Percentiles rank a stretch among this genome's conserved stretches.
These are phyloP conservation scores for Tulasnella sp. DNA, from an alignment of 768 basidiomycete genomes.

Conservation along the genomic window DNA sequence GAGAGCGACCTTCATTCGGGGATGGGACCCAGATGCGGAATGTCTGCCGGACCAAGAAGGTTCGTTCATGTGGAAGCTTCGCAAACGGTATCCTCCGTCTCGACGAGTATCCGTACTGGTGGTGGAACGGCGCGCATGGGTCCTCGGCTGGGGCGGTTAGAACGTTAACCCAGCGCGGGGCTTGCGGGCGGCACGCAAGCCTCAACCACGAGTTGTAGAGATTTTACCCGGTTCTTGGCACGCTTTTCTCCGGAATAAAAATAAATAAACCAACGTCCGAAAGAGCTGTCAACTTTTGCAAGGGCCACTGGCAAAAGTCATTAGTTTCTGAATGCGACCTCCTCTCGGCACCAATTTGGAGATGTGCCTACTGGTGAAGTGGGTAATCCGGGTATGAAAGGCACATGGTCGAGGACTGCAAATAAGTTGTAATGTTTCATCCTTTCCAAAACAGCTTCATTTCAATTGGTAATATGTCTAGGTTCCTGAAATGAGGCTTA, in stretches of 20 bases:
- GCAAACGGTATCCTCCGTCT: not conserved
- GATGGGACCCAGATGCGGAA: no score
- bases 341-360: no score
- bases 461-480: not conserved
- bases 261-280: not conserved
- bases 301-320: no score
- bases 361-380: no score
- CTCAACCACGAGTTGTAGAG: not conserved
- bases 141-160: not conserved
- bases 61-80: no score
- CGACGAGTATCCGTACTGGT: no score
- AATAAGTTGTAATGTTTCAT: not conserved
- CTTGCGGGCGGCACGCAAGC: no score
- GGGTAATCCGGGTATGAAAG: not conserved
- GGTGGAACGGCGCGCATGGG: not conserved
- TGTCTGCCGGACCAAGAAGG: no score
- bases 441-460: not conserved
- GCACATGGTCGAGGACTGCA: not conserved
- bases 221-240: not conserved
- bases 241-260: not conserved
- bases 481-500: not conserved
- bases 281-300: no score
- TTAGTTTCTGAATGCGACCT: no score
- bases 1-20: not conserved
- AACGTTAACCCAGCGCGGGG: not conserved